A percentile compares a stretch with the other conserved stretches of the same genome.
phyloP scores from a whole-genome alignment of 2,329 filamentous ascomycete genomes.

The Colletotrichum magnum region DNA sequence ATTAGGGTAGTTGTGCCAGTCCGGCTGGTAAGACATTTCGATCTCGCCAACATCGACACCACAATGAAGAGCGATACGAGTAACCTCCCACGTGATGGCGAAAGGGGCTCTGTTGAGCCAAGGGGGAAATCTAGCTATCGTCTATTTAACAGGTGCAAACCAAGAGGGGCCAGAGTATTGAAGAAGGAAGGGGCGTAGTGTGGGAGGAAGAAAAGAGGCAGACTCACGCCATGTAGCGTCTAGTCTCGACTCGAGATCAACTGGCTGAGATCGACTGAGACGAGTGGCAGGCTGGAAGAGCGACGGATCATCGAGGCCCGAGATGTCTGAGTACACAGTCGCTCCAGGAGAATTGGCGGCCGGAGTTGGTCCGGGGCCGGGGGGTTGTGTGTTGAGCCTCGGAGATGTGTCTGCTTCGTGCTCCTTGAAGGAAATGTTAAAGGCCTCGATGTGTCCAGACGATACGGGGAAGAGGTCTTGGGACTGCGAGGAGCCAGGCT shows the following conservation, averaged over 20 bases:
- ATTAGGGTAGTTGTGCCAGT: slow-evolving; percentile 59
- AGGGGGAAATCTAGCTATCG: slow-evolving; percentile 22
- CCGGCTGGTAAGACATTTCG: slow-evolving; percentile 53
- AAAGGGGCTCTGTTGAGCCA: slow-evolving; percentile 60
- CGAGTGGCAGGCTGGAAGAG: background rate
- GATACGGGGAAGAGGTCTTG: slow-evolving; percentile 26
- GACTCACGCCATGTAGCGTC: slow-evolving; percentile 24
- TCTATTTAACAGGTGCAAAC: background rate
- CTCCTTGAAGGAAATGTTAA: slow-evolving; percentile 21
- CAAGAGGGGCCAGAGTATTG: no score
- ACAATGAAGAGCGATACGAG: slow-evolving; percentile 63
- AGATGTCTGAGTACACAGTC: background rate
- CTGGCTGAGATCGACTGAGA: slow-evolving; percentile 13
- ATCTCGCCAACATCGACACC: slow-evolving; percentile 55
- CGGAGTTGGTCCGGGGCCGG: background rate
- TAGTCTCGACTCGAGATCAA: slow-evolving; percentile 23
- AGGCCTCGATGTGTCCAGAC: slow-evolving; percentile 19
- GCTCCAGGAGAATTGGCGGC: background rate
- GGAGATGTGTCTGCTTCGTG: background rate
- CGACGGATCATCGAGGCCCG: background rate
- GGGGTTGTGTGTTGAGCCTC: background rate
- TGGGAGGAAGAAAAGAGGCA: background rate
- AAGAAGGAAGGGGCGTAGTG: background rate
- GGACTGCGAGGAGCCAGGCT: slow-evolving; percentile 1
- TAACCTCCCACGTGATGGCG: slow-evolving; percentile 66